A percentile compares a stretch with the other conserved stretches of the same genome.
phyloP scores from a whole-genome alignment of 2,329 filamentous ascomycete species.

The Sporothrix inflata region DNA sequence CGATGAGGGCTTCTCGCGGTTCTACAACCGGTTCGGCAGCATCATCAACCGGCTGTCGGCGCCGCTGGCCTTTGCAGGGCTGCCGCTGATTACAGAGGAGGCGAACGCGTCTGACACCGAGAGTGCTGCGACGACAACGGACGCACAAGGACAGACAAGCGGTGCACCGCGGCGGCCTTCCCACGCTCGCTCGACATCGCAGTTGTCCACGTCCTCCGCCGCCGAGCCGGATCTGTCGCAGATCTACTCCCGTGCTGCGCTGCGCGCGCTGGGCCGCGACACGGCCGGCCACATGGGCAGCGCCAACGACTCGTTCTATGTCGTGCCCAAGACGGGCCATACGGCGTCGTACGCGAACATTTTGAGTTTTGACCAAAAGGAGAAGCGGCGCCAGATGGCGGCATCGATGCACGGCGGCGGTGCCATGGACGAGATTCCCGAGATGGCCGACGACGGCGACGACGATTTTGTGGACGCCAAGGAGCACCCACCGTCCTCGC shows the following conservation, averaged over 20 bases:
- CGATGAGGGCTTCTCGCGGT: constrained; percentile 84
- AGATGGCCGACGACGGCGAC: constrained; percentile 61
- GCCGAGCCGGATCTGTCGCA: constrained; percentile 76
- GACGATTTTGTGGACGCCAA: constrained; percentile 90
- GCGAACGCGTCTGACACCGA: neutral
- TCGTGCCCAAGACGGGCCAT: constrained; percentile 88
- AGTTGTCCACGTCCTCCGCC: constrained; percentile 35
- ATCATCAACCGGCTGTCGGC: constrained; percentile 88
- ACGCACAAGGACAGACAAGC: constrained; percentile 42
- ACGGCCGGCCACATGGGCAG: constrained; percentile 51
- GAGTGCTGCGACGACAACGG: constrained; percentile 41
- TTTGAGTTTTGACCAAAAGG: constrained; percentile 69
- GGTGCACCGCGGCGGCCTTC: neutral
- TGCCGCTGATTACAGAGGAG: constrained; percentile 71
- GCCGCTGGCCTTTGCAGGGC: constrained; percentile 87
- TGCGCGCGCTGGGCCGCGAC: constrained; percentile 75
- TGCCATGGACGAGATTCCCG: constrained; percentile 41
- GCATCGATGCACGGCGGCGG: constrained; percentile 49
- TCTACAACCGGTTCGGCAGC: constrained; percentile 89
- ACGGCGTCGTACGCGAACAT: constrained; percentile 94
- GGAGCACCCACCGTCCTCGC: constrained; percentile 48
- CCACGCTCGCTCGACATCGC: constrained; percentile 32
- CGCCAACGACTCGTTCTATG: constrained; percentile 81
- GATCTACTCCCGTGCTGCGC: constrained; percentile 82
- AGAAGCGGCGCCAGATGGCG: constrained; percentile 59